Evolutionary conservation across 1,284 basidiomycete species (phyloP).

Genomic region (Trichosporon coremiiforme): DNA sequence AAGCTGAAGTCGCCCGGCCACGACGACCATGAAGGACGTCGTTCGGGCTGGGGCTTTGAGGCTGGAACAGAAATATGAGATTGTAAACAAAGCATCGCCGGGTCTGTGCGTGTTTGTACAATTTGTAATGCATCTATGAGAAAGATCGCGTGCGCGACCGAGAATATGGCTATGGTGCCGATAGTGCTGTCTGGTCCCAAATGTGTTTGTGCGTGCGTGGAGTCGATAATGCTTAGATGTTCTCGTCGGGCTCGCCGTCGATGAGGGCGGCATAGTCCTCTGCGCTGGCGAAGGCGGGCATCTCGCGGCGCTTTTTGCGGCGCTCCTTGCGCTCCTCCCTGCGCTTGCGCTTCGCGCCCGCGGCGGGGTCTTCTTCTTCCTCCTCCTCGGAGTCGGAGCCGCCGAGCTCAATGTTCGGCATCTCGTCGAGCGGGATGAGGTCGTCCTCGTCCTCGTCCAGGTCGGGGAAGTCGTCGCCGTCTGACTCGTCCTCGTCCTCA

Average conservation of each 20-base stretch:
- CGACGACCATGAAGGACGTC: conserved; percentile 37
- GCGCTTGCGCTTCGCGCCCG: conserved; percentile 58
- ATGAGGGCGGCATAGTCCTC: conserved; percentile 95
- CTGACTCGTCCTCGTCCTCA: conserved; percentile 32
- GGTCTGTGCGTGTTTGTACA: conserved; percentile 19
- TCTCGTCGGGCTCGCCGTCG: conserved; percentile 73
- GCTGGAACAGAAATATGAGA: conserved; percentile 17
- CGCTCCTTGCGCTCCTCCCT: conserved; percentile 60
- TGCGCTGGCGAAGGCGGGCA: conserved; percentile 88
- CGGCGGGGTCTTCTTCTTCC: conserved; percentile 61
- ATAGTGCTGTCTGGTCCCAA: neutral
- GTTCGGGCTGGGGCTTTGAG: conserved; percentile 46
- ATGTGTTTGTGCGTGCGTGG: conserved; percentile 23
- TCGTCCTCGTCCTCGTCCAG: conserved; percentile 58
- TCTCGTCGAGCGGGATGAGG: conserved; percentile 52
- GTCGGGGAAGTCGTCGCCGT: conserved; percentile 38
- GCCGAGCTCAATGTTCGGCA: conserved; percentile 54
- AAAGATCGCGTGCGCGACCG: neutral
- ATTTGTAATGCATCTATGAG: conserved; percentile 12
- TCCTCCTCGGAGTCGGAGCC: conserved; percentile 46
- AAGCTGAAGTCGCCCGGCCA: conserved; percentile 41
- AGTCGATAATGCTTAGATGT: conserved; percentile 43
- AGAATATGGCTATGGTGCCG: neutral
- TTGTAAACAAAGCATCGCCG: neutral
- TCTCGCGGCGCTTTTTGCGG: conserved; percentile 70